phyloP scores from a whole-genome alignment of 2,329 filamentous ascomycete species.

The Alternaria panax region DNA sequence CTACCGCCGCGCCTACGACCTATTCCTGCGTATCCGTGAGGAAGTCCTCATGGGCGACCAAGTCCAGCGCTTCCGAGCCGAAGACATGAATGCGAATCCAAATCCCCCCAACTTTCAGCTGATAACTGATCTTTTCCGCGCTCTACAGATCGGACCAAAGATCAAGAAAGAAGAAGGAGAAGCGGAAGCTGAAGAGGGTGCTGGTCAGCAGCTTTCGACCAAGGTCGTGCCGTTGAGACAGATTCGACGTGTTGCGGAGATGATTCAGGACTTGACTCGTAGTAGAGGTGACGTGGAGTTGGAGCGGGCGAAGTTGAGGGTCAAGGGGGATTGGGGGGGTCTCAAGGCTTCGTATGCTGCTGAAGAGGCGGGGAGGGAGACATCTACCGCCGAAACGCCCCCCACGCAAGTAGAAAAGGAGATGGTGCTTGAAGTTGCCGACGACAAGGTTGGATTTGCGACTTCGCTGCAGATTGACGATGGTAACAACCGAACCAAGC shows the following conservation, averaged over 20 bases:
- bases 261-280: slow-evolving; percentile 20
- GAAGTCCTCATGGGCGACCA: slow-evolving; percentile 17
- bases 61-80: slow-evolving; percentile 3
- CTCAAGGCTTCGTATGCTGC: slow-evolving; percentile 10
- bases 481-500: background rate
- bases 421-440: background rate
- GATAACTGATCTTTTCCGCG: slow-evolving; percentile 17
- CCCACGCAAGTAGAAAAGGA: background rate
- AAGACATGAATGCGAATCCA: slow-evolving; percentile 8
- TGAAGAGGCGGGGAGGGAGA: background rate
- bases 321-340: slow-evolving; percentile 2
- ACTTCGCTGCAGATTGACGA: background rate
- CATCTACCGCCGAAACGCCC: background rate
- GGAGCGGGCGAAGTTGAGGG: slow-evolving; percentile 7
- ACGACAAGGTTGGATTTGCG: background rate
- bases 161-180: slow-evolving; percentile 4
- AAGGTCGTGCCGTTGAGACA: slow-evolving; percentile 1
- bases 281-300: slow-evolving; percentile 15
- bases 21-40: slow-evolving; percentile 16
- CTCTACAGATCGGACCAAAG: slow-evolving; percentile 16
- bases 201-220: slow-evolving; percentile 13
- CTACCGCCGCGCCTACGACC: slow-evolving; percentile 22
- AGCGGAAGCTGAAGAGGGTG: background rate
- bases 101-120: slow-evolving; percentile 8
- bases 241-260: slow-evolving; percentile 9